Conservation (phyloP, 495 filamentous ascomycete genomes). For the Hypoxylon fuscum region DNA sequence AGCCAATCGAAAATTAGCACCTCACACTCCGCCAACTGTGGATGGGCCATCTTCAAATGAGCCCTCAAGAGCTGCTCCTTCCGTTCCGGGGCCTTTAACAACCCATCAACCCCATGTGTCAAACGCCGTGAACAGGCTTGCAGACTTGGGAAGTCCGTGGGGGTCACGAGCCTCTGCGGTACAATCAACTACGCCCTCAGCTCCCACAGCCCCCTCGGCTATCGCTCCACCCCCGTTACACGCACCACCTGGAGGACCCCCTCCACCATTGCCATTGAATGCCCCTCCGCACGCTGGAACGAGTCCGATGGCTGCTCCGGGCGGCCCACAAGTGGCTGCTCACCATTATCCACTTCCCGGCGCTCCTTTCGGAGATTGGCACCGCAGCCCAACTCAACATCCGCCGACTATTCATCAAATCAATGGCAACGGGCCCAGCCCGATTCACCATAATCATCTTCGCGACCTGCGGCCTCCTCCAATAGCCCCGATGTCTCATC, state of each 20-base stretch:
- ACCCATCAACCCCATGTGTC: slow-evolving; percentile 30
- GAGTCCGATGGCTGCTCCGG: slow-evolving; percentile 42
- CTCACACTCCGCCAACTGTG: slow-evolving; percentile 40
- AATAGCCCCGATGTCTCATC: slow-evolving; percentile 49
- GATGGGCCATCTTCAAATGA: slow-evolving; percentile 49
- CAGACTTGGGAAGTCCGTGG: slow-evolving; percentile 38
- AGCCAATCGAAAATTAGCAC: slow-evolving; percentile 47
- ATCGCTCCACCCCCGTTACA: slow-evolving; percentile 34
- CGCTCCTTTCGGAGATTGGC: slow-evolving; percentile 47
- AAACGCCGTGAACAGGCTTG: slow-evolving; percentile 31
- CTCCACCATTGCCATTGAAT: slow-evolving; percentile 36
- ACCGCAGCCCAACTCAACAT: slow-evolving; percentile 44
- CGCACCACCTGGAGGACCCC: slow-evolving; percentile 29
- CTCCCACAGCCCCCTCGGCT: slow-evolving; percentile 16
- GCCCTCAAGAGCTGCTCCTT: slow-evolving; percentile 44
- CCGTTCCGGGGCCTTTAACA: slow-evolving; percentile 17
- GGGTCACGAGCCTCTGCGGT: slow-evolving; percentile 24
- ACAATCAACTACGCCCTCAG: slow-evolving; percentile 21
- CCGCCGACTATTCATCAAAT: slow-evolving; percentile 50
- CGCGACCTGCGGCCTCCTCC: slow-evolving; percentile 53
- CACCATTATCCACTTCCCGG: slow-evolving; percentile 53
- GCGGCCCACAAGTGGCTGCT: slow-evolving; percentile 40
- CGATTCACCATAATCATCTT: slow-evolving; percentile 53
- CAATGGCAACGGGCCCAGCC: slow-evolving; percentile 46
- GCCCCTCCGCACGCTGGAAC: slow-evolving; percentile 27